Percentiles rank a stretch among this genome's conserved stretches.
These are phyloP conservation scores for Rasamsonia emersonii DNA, from an alignment of 2,329 filamentous ascomycete genomes.

Conservation along the genomic window DNA sequence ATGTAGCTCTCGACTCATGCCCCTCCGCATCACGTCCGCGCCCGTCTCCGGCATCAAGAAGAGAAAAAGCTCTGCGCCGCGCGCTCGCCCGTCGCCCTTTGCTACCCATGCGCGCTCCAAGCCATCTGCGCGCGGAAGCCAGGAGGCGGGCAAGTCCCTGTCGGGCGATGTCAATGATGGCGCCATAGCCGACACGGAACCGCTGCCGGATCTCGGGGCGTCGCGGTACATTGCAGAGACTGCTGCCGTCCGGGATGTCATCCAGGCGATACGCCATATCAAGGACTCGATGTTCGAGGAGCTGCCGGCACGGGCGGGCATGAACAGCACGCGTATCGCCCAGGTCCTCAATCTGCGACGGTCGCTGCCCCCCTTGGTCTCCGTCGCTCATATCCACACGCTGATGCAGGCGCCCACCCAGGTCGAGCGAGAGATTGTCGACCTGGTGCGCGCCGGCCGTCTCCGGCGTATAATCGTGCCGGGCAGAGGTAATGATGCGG, in stretches of 20 bases:
- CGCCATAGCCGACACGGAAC: slow-evolving; percentile 25
- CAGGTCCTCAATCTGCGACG: slow-evolving; percentile 50
- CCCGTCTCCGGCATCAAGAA: slow-evolving; percentile 40
- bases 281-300: slow-evolving; percentile 43
- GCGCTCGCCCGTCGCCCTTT: slow-evolving; percentile 33
- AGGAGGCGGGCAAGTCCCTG: too few species aligned
- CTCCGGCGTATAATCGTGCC: slow-evolving; percentile 49
- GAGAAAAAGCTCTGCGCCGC: slow-evolving; percentile 20
- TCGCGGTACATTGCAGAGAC: slow-evolving; percentile 41
- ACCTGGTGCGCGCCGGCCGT: slow-evolving; percentile 42
- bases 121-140: slow-evolving; percentile 19
- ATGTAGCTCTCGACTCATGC: slow-evolving; percentile 26
- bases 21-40: slow-evolving; percentile 40
- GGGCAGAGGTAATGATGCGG: slow-evolving; percentile 47
- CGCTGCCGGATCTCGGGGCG: slow-evolving; percentile 44
- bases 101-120: slow-evolving; percentile 33
- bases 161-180: slow-evolving; percentile 14
- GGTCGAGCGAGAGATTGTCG: slow-evolving; percentile 52
- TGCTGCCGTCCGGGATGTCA: slow-evolving; percentile 39
- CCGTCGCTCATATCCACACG: slow-evolving; percentile 53
- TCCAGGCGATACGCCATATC: slow-evolving; percentile 41
- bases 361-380: slow-evolving; percentile 49
- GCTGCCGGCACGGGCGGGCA: slow-evolving; percentile 48
- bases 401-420: slow-evolving; percentile 47
- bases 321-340: slow-evolving; percentile 54